Conservation (phyloP, 495 filamentous ascomycete genomes). For the Ascodesmis nigricans region DNA sequence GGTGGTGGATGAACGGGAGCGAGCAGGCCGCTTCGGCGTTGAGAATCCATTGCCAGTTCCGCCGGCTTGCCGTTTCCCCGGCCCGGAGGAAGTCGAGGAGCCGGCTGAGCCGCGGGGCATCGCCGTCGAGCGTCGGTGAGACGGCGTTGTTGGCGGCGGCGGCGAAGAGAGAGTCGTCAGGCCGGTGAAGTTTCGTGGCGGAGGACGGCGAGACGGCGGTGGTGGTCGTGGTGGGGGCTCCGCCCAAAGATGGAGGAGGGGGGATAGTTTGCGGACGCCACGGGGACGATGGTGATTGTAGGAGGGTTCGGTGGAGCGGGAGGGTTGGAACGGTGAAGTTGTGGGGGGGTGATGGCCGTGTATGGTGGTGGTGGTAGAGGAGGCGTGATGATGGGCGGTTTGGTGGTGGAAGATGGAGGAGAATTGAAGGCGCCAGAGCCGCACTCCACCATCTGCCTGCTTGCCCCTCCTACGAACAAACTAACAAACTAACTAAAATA, state of each 20-base stretch:
- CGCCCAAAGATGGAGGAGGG: neutral
- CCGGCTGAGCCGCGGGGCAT: constrained; percentile 22
- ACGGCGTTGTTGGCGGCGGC: constrained; percentile 14
- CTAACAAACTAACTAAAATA: too few relatives aligned
- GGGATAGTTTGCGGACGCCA: too few relatives aligned
- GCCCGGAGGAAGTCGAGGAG: constrained; percentile 19
- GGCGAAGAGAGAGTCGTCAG: constrained; percentile 11
- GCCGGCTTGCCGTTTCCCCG: constrained; percentile 19
- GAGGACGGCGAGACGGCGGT: too few relatives aligned
- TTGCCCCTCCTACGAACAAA: too few relatives aligned
- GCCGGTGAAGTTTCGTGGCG: constrained; percentile 5
- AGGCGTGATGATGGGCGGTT: neutral
- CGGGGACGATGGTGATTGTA: too few relatives aligned
- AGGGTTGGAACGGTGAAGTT: constrained; percentile 1
- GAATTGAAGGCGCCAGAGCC: too few relatives aligned
- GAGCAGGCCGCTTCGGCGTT: constrained; percentile 16
- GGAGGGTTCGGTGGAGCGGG: too few relatives aligned
- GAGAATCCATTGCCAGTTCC: constrained; percentile 16
- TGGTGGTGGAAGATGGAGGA: neutral
- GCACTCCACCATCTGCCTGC: too few relatives aligned
- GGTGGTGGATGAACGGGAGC: constrained; percentile 14
- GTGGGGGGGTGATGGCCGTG: constrained; percentile 7
- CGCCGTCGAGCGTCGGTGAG: constrained; percentile 17
- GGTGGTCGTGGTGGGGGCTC: neutral
- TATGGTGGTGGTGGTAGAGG: constrained; percentile 4